Conservation (phyloP, 2,329 filamentous ascomycete genomes). For the Arthrobotrys sphaeroides region DNA sequence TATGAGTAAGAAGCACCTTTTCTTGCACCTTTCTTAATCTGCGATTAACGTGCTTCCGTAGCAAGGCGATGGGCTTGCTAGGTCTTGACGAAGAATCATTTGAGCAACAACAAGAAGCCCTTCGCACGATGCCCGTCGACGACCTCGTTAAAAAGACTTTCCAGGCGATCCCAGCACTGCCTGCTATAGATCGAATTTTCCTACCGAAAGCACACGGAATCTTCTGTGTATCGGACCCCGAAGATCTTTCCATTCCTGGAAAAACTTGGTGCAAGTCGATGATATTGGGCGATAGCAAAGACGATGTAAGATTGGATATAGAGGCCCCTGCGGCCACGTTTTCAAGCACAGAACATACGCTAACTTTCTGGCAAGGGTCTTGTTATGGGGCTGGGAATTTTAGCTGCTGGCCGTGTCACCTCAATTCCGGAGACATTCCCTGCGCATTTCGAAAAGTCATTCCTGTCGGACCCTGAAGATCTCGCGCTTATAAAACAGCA, state of each 20-base stretch:
- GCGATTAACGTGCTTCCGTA: neutral
- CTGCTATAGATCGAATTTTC: constrained; percentile 35
- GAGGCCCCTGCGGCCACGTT: neutral
- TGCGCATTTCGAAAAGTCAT: constrained; percentile 35
- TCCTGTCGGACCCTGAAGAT: constrained; percentile 30
- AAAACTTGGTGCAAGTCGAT: constrained; percentile 42
- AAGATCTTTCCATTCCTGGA: constrained; percentile 42
- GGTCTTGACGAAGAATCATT: constrained; percentile 32
- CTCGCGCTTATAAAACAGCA: constrained; percentile 40
- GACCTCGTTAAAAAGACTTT: constrained; percentile 36
- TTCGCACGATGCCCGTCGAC: constrained; percentile 26
- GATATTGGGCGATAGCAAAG: constrained; percentile 43
- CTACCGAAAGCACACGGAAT: constrained; percentile 47
- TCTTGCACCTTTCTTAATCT: neutral
- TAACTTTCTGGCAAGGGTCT: constrained; percentile 23
- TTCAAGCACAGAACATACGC: neutral
- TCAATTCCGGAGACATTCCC: constrained; percentile 43
- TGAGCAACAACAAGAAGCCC: constrained; percentile 23
- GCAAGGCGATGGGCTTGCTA: constrained; percentile 36
- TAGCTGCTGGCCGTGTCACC: constrained; percentile 18
- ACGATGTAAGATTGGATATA: constrained; percentile 19
- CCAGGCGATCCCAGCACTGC: constrained; percentile 37
- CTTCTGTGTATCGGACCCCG: constrained; percentile 39
- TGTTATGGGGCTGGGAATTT: constrained; percentile 39
- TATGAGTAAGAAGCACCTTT: constrained; percentile 25